Percentiles rank a stretch among this genome's conserved stretches.
Conservation (phyloP, 164 flowering plant genomes). For the Liriodendron chinense region DNA sequence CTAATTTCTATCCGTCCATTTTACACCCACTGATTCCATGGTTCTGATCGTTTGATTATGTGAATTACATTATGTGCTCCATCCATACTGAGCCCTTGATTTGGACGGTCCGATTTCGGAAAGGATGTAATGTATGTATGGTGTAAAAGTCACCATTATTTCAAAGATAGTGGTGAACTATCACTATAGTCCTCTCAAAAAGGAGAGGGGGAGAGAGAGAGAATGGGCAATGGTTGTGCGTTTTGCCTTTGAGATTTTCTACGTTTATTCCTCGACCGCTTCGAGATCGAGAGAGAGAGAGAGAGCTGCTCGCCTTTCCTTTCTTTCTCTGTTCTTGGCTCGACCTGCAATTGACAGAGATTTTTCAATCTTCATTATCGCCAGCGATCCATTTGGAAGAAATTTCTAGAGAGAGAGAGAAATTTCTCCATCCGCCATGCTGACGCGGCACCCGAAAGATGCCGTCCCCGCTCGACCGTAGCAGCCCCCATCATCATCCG, state of each 20-base stretch:
- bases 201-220: neutral
- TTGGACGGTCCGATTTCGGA: too few relatives aligned
- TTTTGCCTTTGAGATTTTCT: slow-evolving; percentile 5
- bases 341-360: neutral
- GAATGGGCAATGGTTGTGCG: neutral
- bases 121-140: too few relatives aligned
- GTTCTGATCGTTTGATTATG: neutral
- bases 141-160: neutral
- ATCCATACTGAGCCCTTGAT: too few relatives aligned
- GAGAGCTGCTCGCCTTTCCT: neutral
- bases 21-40: neutral
- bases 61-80: too few relatives aligned
- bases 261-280: neutral
- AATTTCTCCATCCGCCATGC: neutral
- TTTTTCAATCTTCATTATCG: too few relatives aligned
- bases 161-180: neutral
- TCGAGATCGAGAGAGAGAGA: neutral
- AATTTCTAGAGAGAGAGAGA: neutral
- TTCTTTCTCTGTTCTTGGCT: neutral
- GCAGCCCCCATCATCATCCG: neutral
- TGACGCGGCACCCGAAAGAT: neutral
- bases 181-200: neutral
- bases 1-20: neutral
- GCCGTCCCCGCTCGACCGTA: neutral
- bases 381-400: neutral